These are phyloP conservation scores for Geranium rotundifolium DNA, from an alignment of 345 rosid genomes.

Conservation along the genomic window DNA sequence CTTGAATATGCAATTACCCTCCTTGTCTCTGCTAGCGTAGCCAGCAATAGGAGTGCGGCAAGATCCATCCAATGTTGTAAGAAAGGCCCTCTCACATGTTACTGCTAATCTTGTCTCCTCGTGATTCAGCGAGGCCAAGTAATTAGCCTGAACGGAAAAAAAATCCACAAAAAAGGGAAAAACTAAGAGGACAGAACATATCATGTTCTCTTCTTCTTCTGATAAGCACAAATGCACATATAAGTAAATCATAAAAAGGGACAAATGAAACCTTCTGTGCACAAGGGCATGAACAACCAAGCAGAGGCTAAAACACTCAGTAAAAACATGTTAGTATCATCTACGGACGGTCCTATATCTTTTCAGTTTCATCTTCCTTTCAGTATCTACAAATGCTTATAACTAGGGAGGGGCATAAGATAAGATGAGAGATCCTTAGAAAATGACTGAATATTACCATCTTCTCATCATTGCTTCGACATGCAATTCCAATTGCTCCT, in stretches of 20 bases:
- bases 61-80: constrained; percentile 78
- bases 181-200: too few species aligned
- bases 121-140: constrained; percentile 77
- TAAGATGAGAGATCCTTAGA: background rate
- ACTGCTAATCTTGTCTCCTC: constrained; percentile 91
- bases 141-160: constrained; percentile 37
- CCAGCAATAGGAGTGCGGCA: constrained; percentile 99
- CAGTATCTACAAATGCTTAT: background rate
- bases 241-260: too few species aligned
- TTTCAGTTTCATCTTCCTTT: background rate
- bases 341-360: background rate
- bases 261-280: too few species aligned
- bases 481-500: constrained; percentile 97
- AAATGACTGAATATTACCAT: constrained; percentile 40
- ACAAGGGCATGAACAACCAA: too few species aligned
- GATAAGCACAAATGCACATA: too few species aligned
- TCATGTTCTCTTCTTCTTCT: too few species aligned
- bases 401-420: background rate
- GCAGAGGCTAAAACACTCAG: too few species aligned
- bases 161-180: too few species aligned
- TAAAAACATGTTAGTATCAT: too few species aligned
- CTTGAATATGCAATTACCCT: constrained; percentile 72
- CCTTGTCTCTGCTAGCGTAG: constrained; percentile 59
- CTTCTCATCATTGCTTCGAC: constrained; percentile 68
- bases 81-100: constrained; percentile 84